phyloP scores from a whole-genome alignment of 139 green algal species.

The Chlorella sp. region DNA sequence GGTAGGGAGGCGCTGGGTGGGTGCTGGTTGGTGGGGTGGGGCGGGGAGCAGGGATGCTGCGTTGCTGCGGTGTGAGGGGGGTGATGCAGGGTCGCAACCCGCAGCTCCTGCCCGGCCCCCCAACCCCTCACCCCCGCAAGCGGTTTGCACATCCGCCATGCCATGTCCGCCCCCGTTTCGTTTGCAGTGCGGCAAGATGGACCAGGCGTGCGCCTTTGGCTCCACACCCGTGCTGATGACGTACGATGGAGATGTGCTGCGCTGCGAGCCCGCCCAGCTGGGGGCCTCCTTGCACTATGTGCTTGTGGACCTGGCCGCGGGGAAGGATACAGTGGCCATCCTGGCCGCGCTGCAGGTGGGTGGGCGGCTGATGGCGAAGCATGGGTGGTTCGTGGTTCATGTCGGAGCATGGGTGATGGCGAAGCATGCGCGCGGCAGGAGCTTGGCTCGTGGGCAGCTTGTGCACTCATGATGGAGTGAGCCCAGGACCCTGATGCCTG shows the following conservation, averaged over 20 bases:
- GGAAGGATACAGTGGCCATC: constrained; percentile 78
- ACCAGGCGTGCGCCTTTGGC: constrained; percentile 78
- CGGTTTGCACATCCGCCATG: not conserved
- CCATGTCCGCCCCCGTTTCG: not conserved
- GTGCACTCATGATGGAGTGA: no score
- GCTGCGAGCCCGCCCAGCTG: constrained; percentile 38
- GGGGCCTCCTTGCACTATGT: constrained; percentile 48
- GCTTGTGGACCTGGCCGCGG: constrained; percentile 50
- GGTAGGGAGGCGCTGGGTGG: not conserved
- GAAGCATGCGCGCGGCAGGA: no score
- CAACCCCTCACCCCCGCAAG: not conserved
- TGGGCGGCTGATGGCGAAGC: not conserved
- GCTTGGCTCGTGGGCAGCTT: not conserved
- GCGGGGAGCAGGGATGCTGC: not conserved
- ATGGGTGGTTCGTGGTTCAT: not conserved
- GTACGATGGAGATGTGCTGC: constrained; percentile 66
- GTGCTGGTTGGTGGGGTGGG: not conserved
- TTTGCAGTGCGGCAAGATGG: constrained; percentile 64
- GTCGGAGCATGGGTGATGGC: not conserved
- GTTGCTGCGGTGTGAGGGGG: not conserved
- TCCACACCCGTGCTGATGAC: constrained; percentile 62
- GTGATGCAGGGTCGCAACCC: no score
- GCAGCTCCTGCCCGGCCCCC: no score
- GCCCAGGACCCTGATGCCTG: not conserved
- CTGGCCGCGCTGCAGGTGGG: constrained; percentile 62